A percentile compares a stretch with the other conserved stretches of the same genome.
phyloP scores from a whole-genome alignment of 495 filamentous ascomycete species.

The Aspergillus coremiiformis region DNA sequence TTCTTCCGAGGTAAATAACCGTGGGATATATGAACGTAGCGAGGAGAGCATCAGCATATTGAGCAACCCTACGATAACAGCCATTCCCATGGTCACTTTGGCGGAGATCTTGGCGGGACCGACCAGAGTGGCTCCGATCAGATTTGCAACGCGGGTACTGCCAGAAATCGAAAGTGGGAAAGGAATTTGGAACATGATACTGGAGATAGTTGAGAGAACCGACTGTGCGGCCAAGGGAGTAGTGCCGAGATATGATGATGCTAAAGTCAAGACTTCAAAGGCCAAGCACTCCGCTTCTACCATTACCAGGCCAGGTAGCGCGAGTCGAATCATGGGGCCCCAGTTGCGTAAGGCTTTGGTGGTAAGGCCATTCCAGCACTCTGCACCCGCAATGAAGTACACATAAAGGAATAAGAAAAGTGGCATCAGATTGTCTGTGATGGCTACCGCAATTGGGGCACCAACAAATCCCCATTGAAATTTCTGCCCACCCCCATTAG shows the following conservation, averaged over 20 bases:
- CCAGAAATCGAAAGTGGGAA: constrained; percentile 58
- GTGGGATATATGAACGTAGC: constrained; percentile 60
- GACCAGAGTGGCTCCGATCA: constrained; percentile 62
- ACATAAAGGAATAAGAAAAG: constrained; percentile 66
- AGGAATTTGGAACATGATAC: constrained; percentile 59
- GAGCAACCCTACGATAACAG: constrained; percentile 62
- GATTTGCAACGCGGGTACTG: constrained; percentile 56
- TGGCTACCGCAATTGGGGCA: constrained; percentile 74
- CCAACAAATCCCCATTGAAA: constrained; percentile 75
- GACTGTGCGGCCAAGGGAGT: constrained; percentile 63
- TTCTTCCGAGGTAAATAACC: constrained; percentile 70
- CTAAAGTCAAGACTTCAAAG: constrained; percentile 72
- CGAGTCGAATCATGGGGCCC: constrained; percentile 79
- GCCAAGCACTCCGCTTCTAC: constrained; percentile 86
- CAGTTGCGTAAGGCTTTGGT: constrained; percentile 66
- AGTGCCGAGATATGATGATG: constrained; percentile 62
- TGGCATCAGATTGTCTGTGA: constrained; percentile 77
- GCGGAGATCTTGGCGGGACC: constrained; percentile 64
- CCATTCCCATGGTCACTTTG: constrained; percentile 58
- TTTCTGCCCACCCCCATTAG: constrained; percentile 32
- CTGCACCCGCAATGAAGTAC: constrained; percentile 44
- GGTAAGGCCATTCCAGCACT: constrained; percentile 80
- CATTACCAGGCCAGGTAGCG: constrained; percentile 82
- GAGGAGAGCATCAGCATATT: constrained; percentile 61
- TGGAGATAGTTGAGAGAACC: constrained; percentile 52